These are phyloP conservation scores for Nephelium lappaceum DNA, from an alignment of 345 rosid species.

Conservation along the genomic window DNA sequence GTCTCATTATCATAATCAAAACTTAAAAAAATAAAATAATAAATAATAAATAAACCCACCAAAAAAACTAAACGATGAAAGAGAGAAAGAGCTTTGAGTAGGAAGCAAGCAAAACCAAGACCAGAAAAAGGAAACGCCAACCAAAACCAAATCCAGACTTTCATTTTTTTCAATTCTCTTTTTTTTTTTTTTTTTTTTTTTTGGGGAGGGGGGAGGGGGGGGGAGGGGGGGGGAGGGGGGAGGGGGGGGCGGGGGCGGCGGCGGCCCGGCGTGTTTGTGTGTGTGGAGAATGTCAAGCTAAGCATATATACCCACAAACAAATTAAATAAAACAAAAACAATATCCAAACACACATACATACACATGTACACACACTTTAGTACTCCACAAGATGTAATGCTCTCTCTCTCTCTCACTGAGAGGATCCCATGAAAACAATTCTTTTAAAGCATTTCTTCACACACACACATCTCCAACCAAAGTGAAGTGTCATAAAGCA, in stretches of 20 bases:
- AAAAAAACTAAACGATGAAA: neutral
- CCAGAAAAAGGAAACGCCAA: conserved; percentile 41
- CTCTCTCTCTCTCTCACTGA: neutral
- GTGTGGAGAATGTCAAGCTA: conserved; percentile 65
- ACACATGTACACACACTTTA: neutral
- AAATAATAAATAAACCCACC: neutral
- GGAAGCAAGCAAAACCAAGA: conserved; percentile 74
- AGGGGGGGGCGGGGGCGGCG: too few species aligned
- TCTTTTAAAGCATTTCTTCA: conserved; percentile 33
- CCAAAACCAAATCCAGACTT: conserved; percentile 32
- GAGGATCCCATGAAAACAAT: conserved; percentile 15
- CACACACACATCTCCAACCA: conserved; percentile 38
- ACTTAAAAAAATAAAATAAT: too few species aligned
- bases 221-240: too few species aligned
- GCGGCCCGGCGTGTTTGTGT: too few species aligned
- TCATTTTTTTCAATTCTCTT: conserved; percentile 40
- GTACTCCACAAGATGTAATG: neutral
- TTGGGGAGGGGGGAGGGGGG: too few species aligned
- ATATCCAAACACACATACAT: neutral
- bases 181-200: too few species aligned
- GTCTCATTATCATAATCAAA: neutral
- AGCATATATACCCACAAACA: conserved; percentile 62
- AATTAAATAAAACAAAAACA: neutral
- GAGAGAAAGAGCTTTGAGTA: conserved; percentile 53
- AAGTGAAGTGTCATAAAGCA: conserved; percentile 36